Evolutionary conservation across 306 rosid genomes (phyloP).

Genomic region (Cyamopsis tetragonoloba): DNA sequence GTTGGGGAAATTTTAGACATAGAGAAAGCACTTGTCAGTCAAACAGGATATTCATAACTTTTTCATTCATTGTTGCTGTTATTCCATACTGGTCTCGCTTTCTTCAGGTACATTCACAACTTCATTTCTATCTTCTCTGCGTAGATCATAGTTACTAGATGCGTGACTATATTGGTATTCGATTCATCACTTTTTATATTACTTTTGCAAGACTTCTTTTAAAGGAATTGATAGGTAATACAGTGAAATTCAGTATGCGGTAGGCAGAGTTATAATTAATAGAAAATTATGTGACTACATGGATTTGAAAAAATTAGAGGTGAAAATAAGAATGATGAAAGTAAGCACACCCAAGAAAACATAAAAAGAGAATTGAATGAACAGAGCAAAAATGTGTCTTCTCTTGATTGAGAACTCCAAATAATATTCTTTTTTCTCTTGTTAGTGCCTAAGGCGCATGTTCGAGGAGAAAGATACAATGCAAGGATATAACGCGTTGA

Average conservation of each 20-base stretch:
- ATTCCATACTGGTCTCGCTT: conserved; percentile 60
- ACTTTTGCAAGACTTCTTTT: no score
- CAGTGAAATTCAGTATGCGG: no score
- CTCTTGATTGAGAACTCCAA: not conserved
- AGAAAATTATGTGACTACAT: no score
- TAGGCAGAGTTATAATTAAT: no score
- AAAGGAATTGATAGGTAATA: no score
- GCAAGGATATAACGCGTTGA: conserved; percentile 62
- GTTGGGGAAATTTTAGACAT: conserved; percentile 54
- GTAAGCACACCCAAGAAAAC: no score
- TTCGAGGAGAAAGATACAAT: conserved; percentile 56
- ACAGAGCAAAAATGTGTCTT: no score
- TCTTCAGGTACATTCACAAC: conserved; percentile 53
- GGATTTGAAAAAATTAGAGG: no score
- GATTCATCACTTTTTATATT: no score
- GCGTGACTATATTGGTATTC: no score
- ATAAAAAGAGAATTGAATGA: no score
- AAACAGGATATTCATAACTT: conserved; percentile 30
- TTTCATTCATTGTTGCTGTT: conserved; percentile 47
- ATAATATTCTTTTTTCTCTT: not conserved
- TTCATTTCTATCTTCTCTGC: not conserved
- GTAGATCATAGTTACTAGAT: no score
- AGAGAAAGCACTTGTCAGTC: conserved; percentile 38
- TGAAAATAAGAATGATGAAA: not conserved
- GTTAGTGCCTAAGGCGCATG: conserved; percentile 46